These are phyloP conservation scores for Lentinula detonsa DNA, from an alignment of 768 basidiomycete genomes.

Conservation along the genomic window DNA sequence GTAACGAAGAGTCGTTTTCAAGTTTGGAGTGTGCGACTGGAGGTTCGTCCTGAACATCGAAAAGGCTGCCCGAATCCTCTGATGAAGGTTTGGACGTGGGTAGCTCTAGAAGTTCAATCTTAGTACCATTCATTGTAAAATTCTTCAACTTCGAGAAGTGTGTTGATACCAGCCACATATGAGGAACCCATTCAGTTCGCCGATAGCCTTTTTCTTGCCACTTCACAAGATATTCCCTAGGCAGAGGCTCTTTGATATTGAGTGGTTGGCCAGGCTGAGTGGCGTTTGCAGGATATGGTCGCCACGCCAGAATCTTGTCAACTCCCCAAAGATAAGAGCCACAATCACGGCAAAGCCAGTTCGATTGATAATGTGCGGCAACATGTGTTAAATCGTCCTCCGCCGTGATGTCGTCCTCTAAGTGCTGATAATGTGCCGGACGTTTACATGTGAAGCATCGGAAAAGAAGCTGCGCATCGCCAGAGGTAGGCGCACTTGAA, in stretches of 20 bases:
- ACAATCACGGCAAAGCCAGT: slow-evolving; percentile 79
- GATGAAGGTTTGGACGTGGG: slow-evolving; percentile 27
- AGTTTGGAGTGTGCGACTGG: slow-evolving; percentile 20
- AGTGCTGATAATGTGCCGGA: slow-evolving; percentile 74
- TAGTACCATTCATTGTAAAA: slow-evolving; percentile 67
- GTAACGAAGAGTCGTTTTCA: slow-evolving; percentile 10
- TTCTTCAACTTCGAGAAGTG: slow-evolving; percentile 63
- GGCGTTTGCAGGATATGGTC: slow-evolving; percentile 67
- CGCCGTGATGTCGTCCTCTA: slow-evolving; percentile 33
- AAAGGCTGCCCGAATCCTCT: slow-evolving; percentile 36
- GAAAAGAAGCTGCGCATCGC: slow-evolving; percentile 49
- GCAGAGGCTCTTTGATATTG: slow-evolving; percentile 55
- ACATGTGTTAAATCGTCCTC: slow-evolving; percentile 32
- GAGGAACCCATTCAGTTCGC: slow-evolving; percentile 81
- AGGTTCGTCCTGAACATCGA: slow-evolving; percentile 28
- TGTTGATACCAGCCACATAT: slow-evolving; percentile 82
- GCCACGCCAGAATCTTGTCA: slow-evolving; percentile 90
- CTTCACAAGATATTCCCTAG: slow-evolving; percentile 92
- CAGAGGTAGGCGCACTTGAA: slow-evolving; percentile 18
- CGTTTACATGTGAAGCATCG: slow-evolving; percentile 83
- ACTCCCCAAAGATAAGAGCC: slow-evolving; percentile 59
- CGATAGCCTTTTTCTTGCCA: slow-evolving; percentile 79
- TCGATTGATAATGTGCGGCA: slow-evolving; percentile 56
- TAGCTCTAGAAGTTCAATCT: slow-evolving; percentile 56
- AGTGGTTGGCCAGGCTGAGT: slow-evolving; percentile 45